Conservation (phyloP, 345 rosid genomes). For the Gossypioides kirkii region DNA sequence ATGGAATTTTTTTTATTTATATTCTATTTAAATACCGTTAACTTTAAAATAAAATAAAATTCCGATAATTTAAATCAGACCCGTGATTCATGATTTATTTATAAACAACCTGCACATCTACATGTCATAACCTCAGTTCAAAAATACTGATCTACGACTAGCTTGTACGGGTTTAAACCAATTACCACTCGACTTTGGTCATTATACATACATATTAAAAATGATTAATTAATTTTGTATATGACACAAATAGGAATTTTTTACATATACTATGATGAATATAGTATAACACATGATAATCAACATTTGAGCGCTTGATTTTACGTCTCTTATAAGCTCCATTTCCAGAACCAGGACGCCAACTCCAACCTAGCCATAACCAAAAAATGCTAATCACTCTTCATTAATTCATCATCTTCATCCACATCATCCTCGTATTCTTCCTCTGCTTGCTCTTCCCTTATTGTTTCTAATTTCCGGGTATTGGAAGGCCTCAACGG, state of each 20-base stretch:
- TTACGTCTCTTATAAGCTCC: conserved; percentile 11
- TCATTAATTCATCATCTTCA: background rate
- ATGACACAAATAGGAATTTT: background rate
- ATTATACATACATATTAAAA: background rate
- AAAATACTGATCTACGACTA: too few relatives aligned
- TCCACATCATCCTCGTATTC: conserved; percentile 16
- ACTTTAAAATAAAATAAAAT: too few relatives aligned
- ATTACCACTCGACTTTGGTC: background rate
- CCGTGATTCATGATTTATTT: too few relatives aligned
- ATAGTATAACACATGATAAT: background rate
- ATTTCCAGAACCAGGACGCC: conserved; percentile 12
- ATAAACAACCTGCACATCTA: too few relatives aligned
- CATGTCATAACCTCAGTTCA: too few relatives aligned
- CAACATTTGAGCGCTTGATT: background rate
- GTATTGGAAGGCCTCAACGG: conserved; percentile 24
- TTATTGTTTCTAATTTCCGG: conserved; percentile 40
- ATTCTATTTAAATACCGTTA: too few relatives aligned
- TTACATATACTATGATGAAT: background rate
- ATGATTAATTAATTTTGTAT: background rate
- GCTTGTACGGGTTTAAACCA: too few relatives aligned
- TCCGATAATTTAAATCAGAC: too few relatives aligned
- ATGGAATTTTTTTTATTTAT: too few relatives aligned
- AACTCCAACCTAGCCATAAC: background rate
- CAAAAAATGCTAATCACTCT: background rate
- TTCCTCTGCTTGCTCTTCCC: conserved; percentile 35